Conservation (phyloP, 495 filamentous ascomycete genomes). For the Podospora anserina region DNA sequence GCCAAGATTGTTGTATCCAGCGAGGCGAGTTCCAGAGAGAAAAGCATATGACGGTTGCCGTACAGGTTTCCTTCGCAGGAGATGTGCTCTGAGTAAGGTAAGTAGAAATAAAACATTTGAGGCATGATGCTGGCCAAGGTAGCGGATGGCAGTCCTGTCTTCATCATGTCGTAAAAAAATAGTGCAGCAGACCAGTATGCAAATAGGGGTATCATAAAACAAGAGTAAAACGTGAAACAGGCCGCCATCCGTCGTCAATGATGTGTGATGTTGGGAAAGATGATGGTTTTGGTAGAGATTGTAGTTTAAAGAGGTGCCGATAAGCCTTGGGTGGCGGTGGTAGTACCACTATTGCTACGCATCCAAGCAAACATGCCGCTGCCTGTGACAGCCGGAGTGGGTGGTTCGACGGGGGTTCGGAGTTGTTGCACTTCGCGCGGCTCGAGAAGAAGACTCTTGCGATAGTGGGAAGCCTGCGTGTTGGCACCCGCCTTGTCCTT, state of each 20-base stretch:
- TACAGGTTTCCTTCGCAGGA: slow-evolving; percentile 5
- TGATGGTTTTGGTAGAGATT: background rate
- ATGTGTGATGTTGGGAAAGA: background rate
- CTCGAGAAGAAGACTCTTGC: slow-evolving; percentile 84
- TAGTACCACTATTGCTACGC: slow-evolving; percentile 21
- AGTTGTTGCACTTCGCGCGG: slow-evolving; percentile 63
- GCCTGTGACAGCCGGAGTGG: slow-evolving; percentile 9
- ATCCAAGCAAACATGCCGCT: slow-evolving; percentile 37
- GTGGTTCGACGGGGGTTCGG: slow-evolving; percentile 49
- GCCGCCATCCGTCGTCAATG: background rate
- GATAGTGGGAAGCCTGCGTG: slow-evolving; percentile 75
- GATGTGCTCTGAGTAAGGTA: background rate
- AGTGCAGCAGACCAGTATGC: slow-evolving; percentile 9
- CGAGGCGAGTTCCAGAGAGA: background rate
- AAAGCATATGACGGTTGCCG: background rate
- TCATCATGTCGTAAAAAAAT: slow-evolving; percentile 8
- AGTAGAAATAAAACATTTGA: background rate
- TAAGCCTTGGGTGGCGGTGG: slow-evolving; percentile 13
- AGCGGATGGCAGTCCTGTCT: background rate
- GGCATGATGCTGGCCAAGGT: background rate
- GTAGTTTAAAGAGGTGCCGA: slow-evolving; percentile 21
- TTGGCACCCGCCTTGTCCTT: slow-evolving; percentile 65
- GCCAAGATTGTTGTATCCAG: background rate
- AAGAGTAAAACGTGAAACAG: slow-evolving; percentile 1
- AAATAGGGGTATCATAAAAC: slow-evolving; percentile 21